phyloP scores from a whole-genome alignment of 345 rosid species.

The Populus nigra region DNA sequence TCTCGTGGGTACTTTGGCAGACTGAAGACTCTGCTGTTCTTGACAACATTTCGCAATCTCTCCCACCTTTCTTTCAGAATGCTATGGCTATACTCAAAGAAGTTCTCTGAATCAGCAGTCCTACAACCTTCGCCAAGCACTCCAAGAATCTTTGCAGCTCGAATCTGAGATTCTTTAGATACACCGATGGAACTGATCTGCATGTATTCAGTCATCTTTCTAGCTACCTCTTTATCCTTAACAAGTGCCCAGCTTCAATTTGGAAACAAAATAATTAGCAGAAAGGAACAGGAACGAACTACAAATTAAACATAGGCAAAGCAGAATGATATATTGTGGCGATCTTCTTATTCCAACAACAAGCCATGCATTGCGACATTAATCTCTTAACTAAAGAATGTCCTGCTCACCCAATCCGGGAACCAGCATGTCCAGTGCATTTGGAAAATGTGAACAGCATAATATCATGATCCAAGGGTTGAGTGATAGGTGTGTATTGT shows the following conservation, averaged over 20 bases:
- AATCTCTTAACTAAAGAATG: neutral
- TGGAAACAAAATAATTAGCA: neutral
- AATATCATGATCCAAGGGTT: constrained; percentile 56
- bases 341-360: neutral
- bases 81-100: constrained; percentile 48
- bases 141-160: constrained; percentile 68
- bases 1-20: constrained; percentile 53
- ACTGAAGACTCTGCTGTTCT: constrained; percentile 38
- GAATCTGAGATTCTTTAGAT: constrained; percentile 78
- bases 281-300: neutral
- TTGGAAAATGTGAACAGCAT: constrained; percentile 94
- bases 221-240: constrained; percentile 61
- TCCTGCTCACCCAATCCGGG: constrained; percentile 73
- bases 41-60: constrained; percentile 49
- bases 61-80: constrained; percentile 69
- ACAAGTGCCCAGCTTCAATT: constrained; percentile 73
- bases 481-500: constrained; percentile 69
- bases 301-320: neutral
- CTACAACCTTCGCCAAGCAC: constrained; percentile 40
- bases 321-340: neutral
- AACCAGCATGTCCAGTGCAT: constrained; percentile 88
- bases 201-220: constrained; percentile 61
- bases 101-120: constrained; percentile 35
- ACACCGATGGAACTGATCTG: constrained; percentile 67
- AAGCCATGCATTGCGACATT: neutral